These are phyloP conservation scores for Penicillium sp. DNA, from an alignment of 2,329 filamentous ascomycete genomes.

Conservation along the genomic window DNA sequence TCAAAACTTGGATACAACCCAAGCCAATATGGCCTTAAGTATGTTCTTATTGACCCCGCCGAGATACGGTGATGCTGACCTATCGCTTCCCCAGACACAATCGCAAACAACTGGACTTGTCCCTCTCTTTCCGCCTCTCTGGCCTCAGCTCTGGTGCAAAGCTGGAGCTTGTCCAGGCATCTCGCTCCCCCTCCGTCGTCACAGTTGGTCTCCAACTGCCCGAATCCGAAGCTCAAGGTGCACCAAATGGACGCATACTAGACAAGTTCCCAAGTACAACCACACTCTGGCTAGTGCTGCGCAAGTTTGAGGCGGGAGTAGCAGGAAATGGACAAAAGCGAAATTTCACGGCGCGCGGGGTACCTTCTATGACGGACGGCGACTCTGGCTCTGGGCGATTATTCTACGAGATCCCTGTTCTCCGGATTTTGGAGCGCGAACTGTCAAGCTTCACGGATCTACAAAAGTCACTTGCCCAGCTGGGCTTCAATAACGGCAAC, in stretches of 20 bases:
- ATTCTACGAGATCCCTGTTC: constrained; percentile 81
- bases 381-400: constrained; percentile 68
- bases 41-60: constrained; percentile 28
- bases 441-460: constrained; percentile 75
- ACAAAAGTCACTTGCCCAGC: constrained; percentile 82
- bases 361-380: constrained; percentile 59
- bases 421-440: constrained; percentile 81
- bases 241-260: constrained; percentile 67
- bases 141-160: constrained; percentile 84
- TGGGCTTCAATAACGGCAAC: constrained; percentile 84
- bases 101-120: constrained; percentile 83
- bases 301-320: constrained; percentile 81
- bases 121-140: constrained; percentile 77
- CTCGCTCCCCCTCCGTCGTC: constrained; percentile 80
- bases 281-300: constrained; percentile 83
- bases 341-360: constrained; percentile 82
- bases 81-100: constrained; percentile 60
- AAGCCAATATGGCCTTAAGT: constrained; percentile 81
- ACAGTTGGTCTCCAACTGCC: constrained; percentile 88
- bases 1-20: constrained; percentile 72
- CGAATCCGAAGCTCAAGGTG: constrained; percentile 64
- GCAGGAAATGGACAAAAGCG: constrained; percentile 62
- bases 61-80: constrained; percentile 12
- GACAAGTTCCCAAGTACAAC: constrained; percentile 88
- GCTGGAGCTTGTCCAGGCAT: constrained; percentile 84